Conservation (phyloP, 768 basidiomycete species). For the Favolaschia claudopus region DNA sequence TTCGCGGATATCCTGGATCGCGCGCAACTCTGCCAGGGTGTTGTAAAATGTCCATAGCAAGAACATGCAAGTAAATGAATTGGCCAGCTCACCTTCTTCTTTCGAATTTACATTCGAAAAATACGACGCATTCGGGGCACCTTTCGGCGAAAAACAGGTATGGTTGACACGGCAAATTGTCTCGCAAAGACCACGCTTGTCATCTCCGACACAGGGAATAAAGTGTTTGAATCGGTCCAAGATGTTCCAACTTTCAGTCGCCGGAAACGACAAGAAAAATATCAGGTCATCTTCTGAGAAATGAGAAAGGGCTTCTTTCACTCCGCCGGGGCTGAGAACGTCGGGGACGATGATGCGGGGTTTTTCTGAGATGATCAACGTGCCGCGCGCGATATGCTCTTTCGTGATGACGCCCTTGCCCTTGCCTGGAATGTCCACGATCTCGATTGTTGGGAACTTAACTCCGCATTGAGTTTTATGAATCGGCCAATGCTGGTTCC, state of each 20-base stretch:
- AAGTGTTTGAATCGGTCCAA: constrained; percentile 9
- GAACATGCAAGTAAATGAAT: not conserved
- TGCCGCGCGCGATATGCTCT: constrained; percentile 7
- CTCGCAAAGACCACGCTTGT: not conserved
- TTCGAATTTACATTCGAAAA: not conserved
- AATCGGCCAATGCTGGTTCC: too few species aligned
- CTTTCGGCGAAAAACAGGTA: constrained; percentile 9
- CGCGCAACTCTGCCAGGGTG: constrained; percentile 6
- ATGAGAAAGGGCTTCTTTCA: not conserved
- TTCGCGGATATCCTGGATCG: constrained; percentile 10
- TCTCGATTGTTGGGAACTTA: constrained; percentile 1
- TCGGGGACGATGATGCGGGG: constrained; percentile 9
- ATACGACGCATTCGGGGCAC: constrained; percentile 7
- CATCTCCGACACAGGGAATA: constrained; percentile 8
- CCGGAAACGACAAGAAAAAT: constrained; percentile 10
- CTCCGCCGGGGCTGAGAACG: not conserved
- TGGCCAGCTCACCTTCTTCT: not conserved
- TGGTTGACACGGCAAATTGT: constrained; percentile 17
- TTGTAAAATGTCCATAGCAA: too few species aligned
- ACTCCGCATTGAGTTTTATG: too few species aligned
- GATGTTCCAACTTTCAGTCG: not conserved
- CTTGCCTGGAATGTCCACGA: constrained; percentile 17
- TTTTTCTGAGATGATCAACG: constrained; percentile 16
- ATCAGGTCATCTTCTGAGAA: not conserved
- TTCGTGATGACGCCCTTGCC: constrained; percentile 17